These are phyloP conservation scores for Arxiozyma slooffiae DNA, from an alignment of 1,139 yeast genomes.

Conservation along the genomic window DNA sequence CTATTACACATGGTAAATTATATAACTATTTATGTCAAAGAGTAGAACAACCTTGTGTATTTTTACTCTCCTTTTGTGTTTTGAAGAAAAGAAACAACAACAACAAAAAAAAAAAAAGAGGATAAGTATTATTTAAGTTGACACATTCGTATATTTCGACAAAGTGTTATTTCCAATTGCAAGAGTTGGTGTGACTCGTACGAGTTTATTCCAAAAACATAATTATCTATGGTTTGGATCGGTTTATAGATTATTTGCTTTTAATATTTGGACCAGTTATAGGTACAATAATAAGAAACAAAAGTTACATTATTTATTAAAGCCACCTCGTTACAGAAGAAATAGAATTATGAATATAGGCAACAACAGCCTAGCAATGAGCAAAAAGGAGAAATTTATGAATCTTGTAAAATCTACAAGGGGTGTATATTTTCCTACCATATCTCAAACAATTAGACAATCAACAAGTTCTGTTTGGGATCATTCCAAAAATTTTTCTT, in stretches of 20 bases:
- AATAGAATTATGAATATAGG: background rate
- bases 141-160: background rate
- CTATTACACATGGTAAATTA: too few relatives aligned
- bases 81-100: too few relatives aligned
- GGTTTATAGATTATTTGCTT: background rate
- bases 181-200: background rate
- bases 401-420: slow-evolving; percentile 49
- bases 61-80: background rate
- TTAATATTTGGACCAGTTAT: background rate
- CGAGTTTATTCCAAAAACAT: background rate
- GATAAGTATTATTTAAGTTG: background rate
- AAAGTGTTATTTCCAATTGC: background rate
- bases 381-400: slow-evolving; percentile 28
- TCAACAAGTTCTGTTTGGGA: slow-evolving; percentile 31
- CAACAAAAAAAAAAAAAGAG: too few relatives aligned
- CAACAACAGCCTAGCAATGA: slow-evolving; percentile 3
- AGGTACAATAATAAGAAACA: background rate
- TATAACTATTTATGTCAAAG: too few relatives aligned
- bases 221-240: background rate
- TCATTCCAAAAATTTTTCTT: background rate
- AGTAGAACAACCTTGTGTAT: background rate
- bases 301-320: background rate
- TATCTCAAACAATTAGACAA: slow-evolving; percentile 41
- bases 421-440: slow-evolving; percentile 47
- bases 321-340: background rate